Percentiles rank a stretch among this genome's conserved stretches.
These are phyloP conservation scores for Paraconiothyrium brasiliense DNA, from an alignment of 2,329 filamentous ascomycete genomes.

Conservation along the genomic window DNA sequence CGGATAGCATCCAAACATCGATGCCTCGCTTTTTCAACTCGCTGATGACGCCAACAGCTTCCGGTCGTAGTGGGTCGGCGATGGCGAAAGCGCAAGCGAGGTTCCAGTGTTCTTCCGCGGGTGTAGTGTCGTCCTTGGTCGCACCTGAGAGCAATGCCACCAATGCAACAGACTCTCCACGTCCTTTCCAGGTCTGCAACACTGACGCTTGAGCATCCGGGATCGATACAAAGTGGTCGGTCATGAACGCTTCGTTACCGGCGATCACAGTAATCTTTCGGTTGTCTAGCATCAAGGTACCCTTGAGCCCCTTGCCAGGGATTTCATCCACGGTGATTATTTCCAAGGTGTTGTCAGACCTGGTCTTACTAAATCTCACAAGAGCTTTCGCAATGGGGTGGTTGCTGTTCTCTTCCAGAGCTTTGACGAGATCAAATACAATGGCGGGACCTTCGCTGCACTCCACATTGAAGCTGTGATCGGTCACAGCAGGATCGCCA, in stretches of 20 bases:
- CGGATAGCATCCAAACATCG: slow-evolving; percentile 90
- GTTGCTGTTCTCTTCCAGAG: slow-evolving; percentile 75
- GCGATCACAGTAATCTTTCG: slow-evolving; percentile 62
- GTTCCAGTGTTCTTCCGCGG: slow-evolving; percentile 41
- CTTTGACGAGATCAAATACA: slow-evolving; percentile 65
- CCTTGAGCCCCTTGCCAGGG: slow-evolving; percentile 75
- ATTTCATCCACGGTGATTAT: slow-evolving; percentile 67
- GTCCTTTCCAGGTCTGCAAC: slow-evolving; percentile 52
- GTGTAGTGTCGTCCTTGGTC: slow-evolving; percentile 3
- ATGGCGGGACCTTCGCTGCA: slow-evolving; percentile 42
- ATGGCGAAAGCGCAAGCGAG: slow-evolving; percentile 77
- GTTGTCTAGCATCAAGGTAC: slow-evolving; percentile 55
- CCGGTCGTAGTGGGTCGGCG: slow-evolving; percentile 80
- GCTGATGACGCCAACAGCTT: slow-evolving; percentile 71
- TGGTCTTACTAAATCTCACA: slow-evolving; percentile 66
- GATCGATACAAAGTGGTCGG: slow-evolving; percentile 46
- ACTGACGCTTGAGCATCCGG: slow-evolving; percentile 24
- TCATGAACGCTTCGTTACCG: slow-evolving; percentile 78
- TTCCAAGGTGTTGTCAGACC: slow-evolving; percentile 27
- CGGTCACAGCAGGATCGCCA: slow-evolving; percentile 75
- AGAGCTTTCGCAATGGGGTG: slow-evolving; percentile 80
- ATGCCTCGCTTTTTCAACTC: slow-evolving; percentile 72
- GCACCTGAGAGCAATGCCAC: slow-evolving; percentile 36
- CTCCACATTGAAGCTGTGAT: slow-evolving; percentile 52
- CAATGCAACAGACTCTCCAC: slow-evolving; percentile 55